Percentiles rank a stretch among this genome's conserved stretches.
Evolutionary conservation across 2,329 filamentous ascomycete genomes (phyloP).

Genomic region (Lachnellula arida): DNA sequence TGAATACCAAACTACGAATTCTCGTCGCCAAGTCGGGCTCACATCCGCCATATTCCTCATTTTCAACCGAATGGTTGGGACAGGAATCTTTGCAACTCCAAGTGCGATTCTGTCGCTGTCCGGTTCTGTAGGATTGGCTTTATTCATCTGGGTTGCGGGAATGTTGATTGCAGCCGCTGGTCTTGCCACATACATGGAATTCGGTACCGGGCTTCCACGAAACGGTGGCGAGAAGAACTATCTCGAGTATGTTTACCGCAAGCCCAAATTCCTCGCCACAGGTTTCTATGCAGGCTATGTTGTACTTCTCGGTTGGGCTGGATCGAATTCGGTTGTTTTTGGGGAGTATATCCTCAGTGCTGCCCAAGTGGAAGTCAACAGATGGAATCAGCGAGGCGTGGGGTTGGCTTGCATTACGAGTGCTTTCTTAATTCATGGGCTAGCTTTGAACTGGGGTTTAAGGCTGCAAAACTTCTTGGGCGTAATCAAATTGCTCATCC

Average conservation of each 20-base stretch:
- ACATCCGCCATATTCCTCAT: conserved; percentile 54
- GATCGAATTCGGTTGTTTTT: conserved; percentile 64
- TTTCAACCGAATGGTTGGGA: conserved; percentile 63
- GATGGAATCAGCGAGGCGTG: conserved; percentile 64
- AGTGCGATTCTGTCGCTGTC: conserved; percentile 51
- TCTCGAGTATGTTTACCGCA: conserved; percentile 59
- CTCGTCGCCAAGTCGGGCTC: conserved; percentile 49
- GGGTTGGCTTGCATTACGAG: conserved; percentile 62
- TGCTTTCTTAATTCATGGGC: conserved; percentile 62
- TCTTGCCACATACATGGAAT: conserved; percentile 62
- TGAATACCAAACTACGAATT: conserved; percentile 13
- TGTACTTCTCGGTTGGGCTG: conserved; percentile 60
- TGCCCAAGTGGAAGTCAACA: conserved; percentile 53
- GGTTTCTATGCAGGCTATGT: conserved; percentile 58
- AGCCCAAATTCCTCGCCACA: conserved; percentile 56
- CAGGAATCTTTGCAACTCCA: conserved; percentile 62
- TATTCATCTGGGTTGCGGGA: conserved; percentile 60
- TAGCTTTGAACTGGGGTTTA: conserved; percentile 60
- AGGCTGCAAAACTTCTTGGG: conserved; percentile 63
- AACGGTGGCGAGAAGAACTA: conserved; percentile 66
- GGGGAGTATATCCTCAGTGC: conserved; percentile 67
- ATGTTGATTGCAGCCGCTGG: conserved; percentile 58
- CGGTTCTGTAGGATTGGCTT: conserved; percentile 56
- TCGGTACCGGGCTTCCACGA: conserved; percentile 58
- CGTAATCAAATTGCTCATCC: conserved; percentile 59